Percentiles rank a stretch among this genome's conserved stretches.
Conservation (phyloP, 2,329 filamentous ascomycete genomes). For the Sphaerulina populicola region DNA sequence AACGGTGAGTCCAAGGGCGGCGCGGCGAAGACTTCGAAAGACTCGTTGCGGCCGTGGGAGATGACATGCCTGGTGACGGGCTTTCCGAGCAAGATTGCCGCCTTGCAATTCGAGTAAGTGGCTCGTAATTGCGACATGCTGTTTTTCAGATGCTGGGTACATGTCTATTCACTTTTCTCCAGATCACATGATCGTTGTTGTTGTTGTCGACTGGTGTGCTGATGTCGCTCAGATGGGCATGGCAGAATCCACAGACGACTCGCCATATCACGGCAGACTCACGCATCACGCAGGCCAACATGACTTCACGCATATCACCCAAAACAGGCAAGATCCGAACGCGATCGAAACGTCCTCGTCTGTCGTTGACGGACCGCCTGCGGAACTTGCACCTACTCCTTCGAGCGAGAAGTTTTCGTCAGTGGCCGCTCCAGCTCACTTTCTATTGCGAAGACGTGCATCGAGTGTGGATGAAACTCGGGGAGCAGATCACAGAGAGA, state of each 20-base stretch:
- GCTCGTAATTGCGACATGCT: not conserved
- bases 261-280: conserved; percentile 62
- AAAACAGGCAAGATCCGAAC: conserved; percentile 37
- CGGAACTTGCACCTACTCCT: conserved; percentile 76
- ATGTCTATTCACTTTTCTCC: not conserved
- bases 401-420: conserved; percentile 65
- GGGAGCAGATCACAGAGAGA: conserved; percentile 42
- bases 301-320: conserved; percentile 30
- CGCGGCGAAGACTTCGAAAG: conserved; percentile 63
- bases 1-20: conserved; percentile 80
- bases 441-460: conserved; percentile 69
- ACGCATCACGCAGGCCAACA: conserved; percentile 46
- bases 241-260: conserved; percentile 76
- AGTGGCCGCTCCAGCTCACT: conserved; percentile 73
- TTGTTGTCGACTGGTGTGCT: not conserved
- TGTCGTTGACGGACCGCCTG: conserved; percentile 59
- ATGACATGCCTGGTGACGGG: conserved; percentile 81
- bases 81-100: conserved; percentile 78
- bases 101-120: conserved; percentile 84
- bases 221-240: conserved; percentile 62
- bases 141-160: not conserved
- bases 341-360: conserved; percentile 49
- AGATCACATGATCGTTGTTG: not conserved
- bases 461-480: conserved; percentile 57
- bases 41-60: conserved; percentile 73